Conservation (phyloP, 495 filamentous ascomycete genomes). For the Penicillium lividum region DNA sequence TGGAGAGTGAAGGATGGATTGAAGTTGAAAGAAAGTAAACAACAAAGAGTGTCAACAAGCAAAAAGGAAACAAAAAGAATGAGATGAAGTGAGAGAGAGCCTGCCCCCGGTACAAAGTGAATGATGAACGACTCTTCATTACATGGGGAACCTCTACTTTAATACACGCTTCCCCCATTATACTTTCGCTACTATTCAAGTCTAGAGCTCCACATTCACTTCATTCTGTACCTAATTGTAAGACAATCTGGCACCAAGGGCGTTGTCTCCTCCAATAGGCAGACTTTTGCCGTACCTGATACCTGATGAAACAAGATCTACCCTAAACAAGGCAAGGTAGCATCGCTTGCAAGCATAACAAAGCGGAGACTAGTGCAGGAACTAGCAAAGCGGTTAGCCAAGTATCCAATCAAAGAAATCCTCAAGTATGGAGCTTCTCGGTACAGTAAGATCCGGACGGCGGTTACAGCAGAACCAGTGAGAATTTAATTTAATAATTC, state of each 20-base stretch:
- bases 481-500: not conserved
- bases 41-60: not conserved
- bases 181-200: not conserved
- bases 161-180: conserved; percentile 2
- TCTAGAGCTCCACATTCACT: conserved; percentile 3
- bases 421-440: not conserved
- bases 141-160: conserved; percentile 3
- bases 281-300: not conserved
- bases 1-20: not conserved
- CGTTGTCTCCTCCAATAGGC: conserved; percentile 18
- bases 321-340: not conserved
- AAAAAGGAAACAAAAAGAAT: not conserved
- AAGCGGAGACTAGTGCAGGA: conserved; percentile 25
- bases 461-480: conserved; percentile 1
- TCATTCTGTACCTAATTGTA: conserved; percentile 5
- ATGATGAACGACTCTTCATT: not conserved
- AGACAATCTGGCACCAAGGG: conserved; percentile 19
- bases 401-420: not conserved
- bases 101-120: not conserved
- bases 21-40: not conserved
- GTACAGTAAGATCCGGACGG: not conserved
- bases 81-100: not conserved
- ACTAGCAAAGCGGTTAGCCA: conserved; percentile 13
- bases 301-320: conserved; percentile 18
- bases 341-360: conserved; percentile 7